phyloP scores from a whole-genome alignment of 768 basidiomycete species.

The Austroboletus eburneus region DNA sequence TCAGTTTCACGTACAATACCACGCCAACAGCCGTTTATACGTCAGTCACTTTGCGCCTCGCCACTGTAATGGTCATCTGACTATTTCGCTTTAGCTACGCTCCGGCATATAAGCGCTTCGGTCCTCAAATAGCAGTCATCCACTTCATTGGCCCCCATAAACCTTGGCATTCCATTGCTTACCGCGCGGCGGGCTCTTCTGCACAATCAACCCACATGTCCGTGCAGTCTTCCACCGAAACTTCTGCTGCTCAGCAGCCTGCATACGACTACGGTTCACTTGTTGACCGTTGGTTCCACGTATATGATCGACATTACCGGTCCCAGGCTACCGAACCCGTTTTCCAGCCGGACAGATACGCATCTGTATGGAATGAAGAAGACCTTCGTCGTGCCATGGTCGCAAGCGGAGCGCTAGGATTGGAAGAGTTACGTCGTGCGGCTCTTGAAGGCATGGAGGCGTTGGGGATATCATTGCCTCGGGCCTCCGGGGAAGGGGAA shows the following conservation, averaged over 20 bases:
- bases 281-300: constrained; percentile 84
- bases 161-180: constrained; percentile 80
- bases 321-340: constrained; percentile 43
- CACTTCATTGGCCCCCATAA: constrained; percentile 97
- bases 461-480: constrained; percentile 7
- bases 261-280: constrained; percentile 78
- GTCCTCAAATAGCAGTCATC: constrained; percentile 77
- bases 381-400: background rate
- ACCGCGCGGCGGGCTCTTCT: constrained; percentile 56
- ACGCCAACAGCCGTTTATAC: constrained; percentile 97
- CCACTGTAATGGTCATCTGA: constrained; percentile 26
- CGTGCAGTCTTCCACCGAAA: constrained; percentile 20
- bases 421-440: constrained; percentile 37
- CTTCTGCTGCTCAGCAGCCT: constrained; percentile 29
- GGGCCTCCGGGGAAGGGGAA: constrained; percentile 51
- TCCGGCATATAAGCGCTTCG: constrained; percentile 93
- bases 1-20: constrained; percentile 97
- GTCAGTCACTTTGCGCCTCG: constrained; percentile 45
- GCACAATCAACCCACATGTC: constrained; percentile 29
- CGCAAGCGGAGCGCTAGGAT: constrained; percentile 31
- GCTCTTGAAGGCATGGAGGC: constrained; percentile 30
- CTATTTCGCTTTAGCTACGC: constrained; percentile 63
- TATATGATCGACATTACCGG: constrained; percentile 87
- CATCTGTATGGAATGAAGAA: constrained; percentile 69
- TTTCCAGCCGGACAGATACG: constrained; percentile 56